Percentiles rank a stretch among this genome's conserved stretches.
phyloP scores from a whole-genome alignment of 306 rosid species.

The Chamaecrista fasciculata region DNA sequence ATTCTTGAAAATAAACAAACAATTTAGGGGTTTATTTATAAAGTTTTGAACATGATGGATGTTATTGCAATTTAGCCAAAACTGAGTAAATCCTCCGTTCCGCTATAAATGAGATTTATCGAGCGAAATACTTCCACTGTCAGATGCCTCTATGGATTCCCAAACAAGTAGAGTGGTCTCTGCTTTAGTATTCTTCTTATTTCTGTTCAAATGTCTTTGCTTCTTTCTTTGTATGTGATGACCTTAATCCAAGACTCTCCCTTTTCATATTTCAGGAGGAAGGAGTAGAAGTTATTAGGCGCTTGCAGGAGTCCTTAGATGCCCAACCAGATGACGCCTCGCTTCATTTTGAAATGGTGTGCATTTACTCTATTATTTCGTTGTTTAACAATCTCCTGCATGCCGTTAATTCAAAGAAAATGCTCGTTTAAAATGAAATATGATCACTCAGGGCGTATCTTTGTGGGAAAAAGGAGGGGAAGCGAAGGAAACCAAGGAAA shows the following conservation, averaged over 20 bases:
- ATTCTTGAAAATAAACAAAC: too few species aligned
- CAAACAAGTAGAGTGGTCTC: neutral
- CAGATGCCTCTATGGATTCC: neutral
- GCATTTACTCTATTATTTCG: neutral
- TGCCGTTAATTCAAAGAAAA: neutral
- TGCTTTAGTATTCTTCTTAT: neutral
- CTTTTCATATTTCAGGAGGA: slow-evolving; percentile 19
- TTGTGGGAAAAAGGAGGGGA: slow-evolving; percentile 59
- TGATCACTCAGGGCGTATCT: slow-evolving; percentile 49
- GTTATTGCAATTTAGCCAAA: too few species aligned
- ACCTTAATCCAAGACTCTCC: neutral
- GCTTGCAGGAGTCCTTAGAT: slow-evolving; percentile 37
- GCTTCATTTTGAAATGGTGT: slow-evolving; percentile 50
- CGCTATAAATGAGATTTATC: neutral
- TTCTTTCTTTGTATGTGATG: neutral
- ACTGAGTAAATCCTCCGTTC: too few species aligned
- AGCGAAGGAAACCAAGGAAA: slow-evolving; percentile 40
- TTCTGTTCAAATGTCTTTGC: neutral
- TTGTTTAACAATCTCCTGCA: neutral
- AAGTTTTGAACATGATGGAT: too few species aligned
- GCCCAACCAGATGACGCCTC: slow-evolving; percentile 50
- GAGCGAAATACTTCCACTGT: neutral
- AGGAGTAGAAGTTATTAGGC: slow-evolving; percentile 33
- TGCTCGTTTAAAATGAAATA: neutral
- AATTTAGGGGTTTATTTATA: too few species aligned